phyloP scores from a whole-genome alignment of 192 early-diverging fungal species.

The Chytriomyces confervae region DNA sequence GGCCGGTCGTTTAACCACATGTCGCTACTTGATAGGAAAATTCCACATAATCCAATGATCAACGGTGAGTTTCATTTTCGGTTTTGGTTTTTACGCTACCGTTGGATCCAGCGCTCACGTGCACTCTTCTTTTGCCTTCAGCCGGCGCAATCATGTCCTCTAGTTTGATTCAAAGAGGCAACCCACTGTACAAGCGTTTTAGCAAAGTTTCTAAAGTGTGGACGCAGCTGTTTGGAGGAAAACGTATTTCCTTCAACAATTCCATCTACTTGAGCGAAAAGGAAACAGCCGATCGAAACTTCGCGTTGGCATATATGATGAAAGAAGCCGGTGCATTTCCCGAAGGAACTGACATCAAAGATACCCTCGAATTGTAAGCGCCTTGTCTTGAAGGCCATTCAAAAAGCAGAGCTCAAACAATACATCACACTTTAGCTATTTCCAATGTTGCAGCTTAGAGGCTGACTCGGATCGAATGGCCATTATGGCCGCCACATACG shows the following conservation, averaged over 20 bases:
- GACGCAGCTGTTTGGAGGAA: conserved; percentile 18
- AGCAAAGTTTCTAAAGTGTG: conserved; percentile 22
- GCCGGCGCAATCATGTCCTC: conserved; percentile 41
- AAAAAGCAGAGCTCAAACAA: not conserved
- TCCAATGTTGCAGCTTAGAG: conserved; percentile 36
- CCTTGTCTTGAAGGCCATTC: no score
- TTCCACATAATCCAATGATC: conserved; percentile 42
- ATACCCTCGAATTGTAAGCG: conserved; percentile 36
- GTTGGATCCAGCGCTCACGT: not conserved
- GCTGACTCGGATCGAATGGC: conserved; percentile 31
- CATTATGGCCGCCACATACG: conserved; percentile 37
- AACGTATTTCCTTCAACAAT: conserved; percentile 30
- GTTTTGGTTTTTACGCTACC: not conserved
- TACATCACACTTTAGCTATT: conserved; percentile 6
- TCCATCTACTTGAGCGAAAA: conserved; percentile 35
- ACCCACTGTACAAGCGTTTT: conserved; percentile 35
- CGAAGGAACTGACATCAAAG: conserved; percentile 19
- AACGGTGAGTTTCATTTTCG: conserved; percentile 12
- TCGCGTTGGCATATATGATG: conserved; percentile 34
- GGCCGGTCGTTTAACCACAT: conserved; percentile 34
- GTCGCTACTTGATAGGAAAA: conserved; percentile 24
- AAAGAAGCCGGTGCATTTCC: conserved; percentile 37
- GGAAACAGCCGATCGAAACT: conserved; percentile 38
- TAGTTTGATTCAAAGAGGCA: conserved; percentile 28
- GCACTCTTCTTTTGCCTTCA: not conserved